Conservation (phyloP, 345 rosid species). For the Anacardium occidentale region DNA sequence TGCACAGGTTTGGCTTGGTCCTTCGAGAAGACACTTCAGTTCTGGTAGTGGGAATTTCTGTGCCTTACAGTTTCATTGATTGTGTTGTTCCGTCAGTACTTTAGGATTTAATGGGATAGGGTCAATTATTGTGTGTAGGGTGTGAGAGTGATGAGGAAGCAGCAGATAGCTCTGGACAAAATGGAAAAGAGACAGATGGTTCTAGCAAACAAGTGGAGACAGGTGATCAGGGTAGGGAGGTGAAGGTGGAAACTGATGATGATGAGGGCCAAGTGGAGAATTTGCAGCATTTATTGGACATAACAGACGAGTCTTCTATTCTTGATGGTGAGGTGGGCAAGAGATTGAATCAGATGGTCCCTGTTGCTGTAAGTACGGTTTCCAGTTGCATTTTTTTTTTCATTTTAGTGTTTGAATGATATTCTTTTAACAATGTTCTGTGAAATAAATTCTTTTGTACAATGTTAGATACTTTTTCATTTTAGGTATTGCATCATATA, state of each 20-base stretch:
- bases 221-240: slow-evolving; percentile 14
- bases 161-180: slow-evolving; percentile 16
- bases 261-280: slow-evolving; percentile 33
- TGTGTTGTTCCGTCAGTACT: neutral
- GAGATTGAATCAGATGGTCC: slow-evolving; percentile 67
- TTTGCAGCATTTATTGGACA: slow-evolving; percentile 30
- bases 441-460: neutral
- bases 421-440: neutral
- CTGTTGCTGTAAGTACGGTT: slow-evolving; percentile 59
- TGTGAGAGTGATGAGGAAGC: slow-evolving; percentile 23
- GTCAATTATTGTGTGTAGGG: slow-evolving; percentile 30
- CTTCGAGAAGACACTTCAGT: slow-evolving; percentile 23
- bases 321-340: slow-evolving; percentile 72
- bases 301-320: slow-evolving; percentile 55
- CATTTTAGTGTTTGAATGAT: neutral
- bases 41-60: slow-evolving; percentile 29
- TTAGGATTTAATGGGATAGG: slow-evolving; percentile 6
- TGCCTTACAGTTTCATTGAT: slow-evolving; percentile 9
- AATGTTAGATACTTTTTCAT: neutral
- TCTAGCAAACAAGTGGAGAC: slow-evolving; percentile 4
- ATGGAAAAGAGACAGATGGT: slow-evolving; percentile 17
- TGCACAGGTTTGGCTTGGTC: slow-evolving; percentile 59
- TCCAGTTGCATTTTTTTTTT: neutral
- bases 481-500: neutral
- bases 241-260: slow-evolving; percentile 27